Conservation (phyloP, 139 green algal species). For the Closterium sp. region DNA sequence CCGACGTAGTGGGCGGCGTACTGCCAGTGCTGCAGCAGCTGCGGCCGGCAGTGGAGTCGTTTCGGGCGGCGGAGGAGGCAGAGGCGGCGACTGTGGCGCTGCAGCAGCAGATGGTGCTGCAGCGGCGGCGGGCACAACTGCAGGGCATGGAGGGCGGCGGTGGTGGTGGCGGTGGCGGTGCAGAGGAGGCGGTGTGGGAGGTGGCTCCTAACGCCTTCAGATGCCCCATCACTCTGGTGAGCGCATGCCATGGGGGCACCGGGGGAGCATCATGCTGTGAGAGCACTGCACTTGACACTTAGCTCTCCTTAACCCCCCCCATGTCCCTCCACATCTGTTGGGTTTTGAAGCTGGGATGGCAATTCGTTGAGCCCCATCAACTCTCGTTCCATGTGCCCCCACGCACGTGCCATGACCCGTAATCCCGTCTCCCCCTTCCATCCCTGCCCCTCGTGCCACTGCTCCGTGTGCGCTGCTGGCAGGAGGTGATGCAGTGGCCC, state of each 20-base stretch:
- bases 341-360: neutral
- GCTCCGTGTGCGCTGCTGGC: neutral
- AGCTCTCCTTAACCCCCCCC: neutral
- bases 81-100: neutral
- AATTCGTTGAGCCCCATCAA: too few relatives aligned
- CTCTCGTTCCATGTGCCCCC: too few relatives aligned
- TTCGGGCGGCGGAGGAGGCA: neutral
- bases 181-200: neutral
- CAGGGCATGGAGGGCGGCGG: neutral
- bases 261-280: neutral
- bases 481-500: slow-evolving; percentile 45
- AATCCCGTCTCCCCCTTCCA: neutral
- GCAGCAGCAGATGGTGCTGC: neutral
- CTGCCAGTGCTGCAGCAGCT: neutral
- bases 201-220: neutral
- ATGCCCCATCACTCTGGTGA: neutral
- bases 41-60: neutral
- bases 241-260: neutral
- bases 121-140: neutral
- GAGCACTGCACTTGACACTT: neutral
- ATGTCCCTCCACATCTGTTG: neutral
- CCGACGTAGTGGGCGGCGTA: neutral
- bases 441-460: neutral
- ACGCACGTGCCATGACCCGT: neutral
- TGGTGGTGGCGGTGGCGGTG: neutral